Conservation (phyloP, 177 flowering plant species). For the Vitis hybrid region DNA sequence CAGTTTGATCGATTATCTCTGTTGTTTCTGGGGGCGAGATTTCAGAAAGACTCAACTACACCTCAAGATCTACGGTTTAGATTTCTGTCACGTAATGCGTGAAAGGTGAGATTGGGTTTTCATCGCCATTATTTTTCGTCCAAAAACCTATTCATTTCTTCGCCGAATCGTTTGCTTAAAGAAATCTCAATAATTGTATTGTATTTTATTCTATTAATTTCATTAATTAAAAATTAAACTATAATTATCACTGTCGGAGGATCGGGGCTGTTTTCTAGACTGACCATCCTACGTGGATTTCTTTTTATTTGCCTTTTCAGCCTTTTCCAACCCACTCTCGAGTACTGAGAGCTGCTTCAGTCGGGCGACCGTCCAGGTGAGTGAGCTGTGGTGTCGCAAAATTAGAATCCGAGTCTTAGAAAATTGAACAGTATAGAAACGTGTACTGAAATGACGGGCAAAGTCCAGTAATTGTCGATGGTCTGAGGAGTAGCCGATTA, state of each 20-base stretch:
- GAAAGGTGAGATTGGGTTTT: not conserved
- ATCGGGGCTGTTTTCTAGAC: not conserved
- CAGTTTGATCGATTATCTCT: not conserved
- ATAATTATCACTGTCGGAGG: not conserved
- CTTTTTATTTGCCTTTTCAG: not conserved
- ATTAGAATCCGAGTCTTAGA: too few relatives aligned
- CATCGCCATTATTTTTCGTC: not conserved
- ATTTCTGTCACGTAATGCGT: not conserved
- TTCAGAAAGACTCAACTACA: not conserved
- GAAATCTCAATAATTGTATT: not conserved
- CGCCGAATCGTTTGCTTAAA: not conserved
- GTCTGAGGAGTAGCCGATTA: too few relatives aligned
- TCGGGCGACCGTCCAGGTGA: too few relatives aligned
- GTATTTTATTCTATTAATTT: not conserved
- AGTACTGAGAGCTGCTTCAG: too few relatives aligned
- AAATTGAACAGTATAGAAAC: too few relatives aligned
- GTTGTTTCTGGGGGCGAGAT: not conserved
- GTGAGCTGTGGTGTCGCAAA: too few relatives aligned
- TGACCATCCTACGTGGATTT: constrained; percentile 7
- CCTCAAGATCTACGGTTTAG: constrained; percentile 4
- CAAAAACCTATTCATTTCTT: not conserved
- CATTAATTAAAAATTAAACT: not conserved
- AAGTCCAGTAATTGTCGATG: too few relatives aligned
- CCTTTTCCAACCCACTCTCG: not conserved
- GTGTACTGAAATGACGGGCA: too few relatives aligned